A percentile compares a stretch with the other conserved stretches of the same genome.
Conservation (phyloP, 2,329 filamentous ascomycete genomes). For the Colletotrichum euphorbiae region DNA sequence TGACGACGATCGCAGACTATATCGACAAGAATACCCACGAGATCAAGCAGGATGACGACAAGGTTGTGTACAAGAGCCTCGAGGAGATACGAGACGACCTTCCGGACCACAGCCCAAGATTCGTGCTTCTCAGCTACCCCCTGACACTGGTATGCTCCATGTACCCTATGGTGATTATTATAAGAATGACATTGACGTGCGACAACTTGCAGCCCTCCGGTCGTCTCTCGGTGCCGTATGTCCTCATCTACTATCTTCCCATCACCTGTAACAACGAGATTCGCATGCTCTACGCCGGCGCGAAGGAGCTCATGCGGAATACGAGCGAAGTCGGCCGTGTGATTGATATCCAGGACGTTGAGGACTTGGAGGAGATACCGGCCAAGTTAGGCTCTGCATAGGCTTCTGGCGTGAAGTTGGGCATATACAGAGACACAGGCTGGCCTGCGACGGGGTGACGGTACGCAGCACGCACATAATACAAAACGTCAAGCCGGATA, state of each 20-base stretch:
- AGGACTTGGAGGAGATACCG: slow-evolving; percentile 87
- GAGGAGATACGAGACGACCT: slow-evolving; percentile 87
- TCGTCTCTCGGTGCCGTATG: slow-evolving; percentile 89
- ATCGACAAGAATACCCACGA: slow-evolving; percentile 93
- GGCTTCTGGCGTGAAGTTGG: neutral
- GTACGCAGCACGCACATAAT: slow-evolving; percentile 36
- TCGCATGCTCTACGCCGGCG: slow-evolving; percentile 94
- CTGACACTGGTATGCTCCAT: slow-evolving; percentile 76
- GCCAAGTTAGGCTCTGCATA: slow-evolving; percentile 62
- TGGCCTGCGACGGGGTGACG: neutral
- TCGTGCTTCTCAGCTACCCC: slow-evolving; percentile 90
- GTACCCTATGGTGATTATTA: neutral
- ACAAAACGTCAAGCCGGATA: neutral
- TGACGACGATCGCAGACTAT: slow-evolving; percentile 67
- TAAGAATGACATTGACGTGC: neutral
- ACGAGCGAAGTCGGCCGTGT: slow-evolving; percentile 90
- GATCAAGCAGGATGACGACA: slow-evolving; percentile 84
- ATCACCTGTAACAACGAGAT: slow-evolving; percentile 88
- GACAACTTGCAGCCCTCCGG: slow-evolving; percentile 75
- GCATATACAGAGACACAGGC: slow-evolving; percentile 16
- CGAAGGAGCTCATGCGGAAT: slow-evolving; percentile 95
- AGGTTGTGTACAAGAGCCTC: slow-evolving; percentile 82
- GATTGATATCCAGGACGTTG: slow-evolving; percentile 83
- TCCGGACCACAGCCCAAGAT: slow-evolving; percentile 91
- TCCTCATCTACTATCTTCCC: slow-evolving; percentile 94